Percentiles rank a stretch among this genome's conserved stretches.
These are phyloP conservation scores for Fraxinus dipetala DNA, from an alignment of 305 asterid genomes.

Conservation along the genomic window DNA sequence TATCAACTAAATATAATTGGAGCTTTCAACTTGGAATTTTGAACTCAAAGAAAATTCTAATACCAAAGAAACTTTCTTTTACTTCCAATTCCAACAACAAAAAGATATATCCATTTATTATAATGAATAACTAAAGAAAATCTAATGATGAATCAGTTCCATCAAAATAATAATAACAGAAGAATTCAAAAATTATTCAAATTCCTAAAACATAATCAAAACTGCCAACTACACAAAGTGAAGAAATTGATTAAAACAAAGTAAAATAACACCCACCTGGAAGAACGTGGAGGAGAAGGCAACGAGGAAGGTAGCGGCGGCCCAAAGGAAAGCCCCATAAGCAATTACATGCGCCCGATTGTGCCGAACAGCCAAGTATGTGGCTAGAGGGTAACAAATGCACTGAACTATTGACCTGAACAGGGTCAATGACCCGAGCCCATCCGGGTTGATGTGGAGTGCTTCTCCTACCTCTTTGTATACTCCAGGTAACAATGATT, in stretches of 20 bases:
- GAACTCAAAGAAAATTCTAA: background rate
- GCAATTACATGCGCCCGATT: conserved; percentile 71
- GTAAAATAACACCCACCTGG: conserved; percentile 38
- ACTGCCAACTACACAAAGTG: background rate
- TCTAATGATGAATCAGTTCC: background rate
- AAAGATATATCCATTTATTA: background rate
- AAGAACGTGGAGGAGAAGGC: conserved; percentile 63
- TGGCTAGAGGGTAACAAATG: conserved; percentile 63
- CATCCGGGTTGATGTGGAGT: conserved; percentile 63
- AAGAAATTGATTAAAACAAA: background rate
- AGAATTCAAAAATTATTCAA: conserved; percentile 9
- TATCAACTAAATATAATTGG: background rate
- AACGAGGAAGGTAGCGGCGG: conserved; percentile 78
- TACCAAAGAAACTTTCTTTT: background rate
- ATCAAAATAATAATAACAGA: background rate
- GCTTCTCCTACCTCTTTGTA: conserved; percentile 80
- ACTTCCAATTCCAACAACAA: background rate
- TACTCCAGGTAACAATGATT: conserved; percentile 73
- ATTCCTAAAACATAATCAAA: background rate
- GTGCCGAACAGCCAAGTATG: conserved; percentile 63
- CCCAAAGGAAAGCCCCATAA: conserved; percentile 73
- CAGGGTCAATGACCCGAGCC: conserved; percentile 69
- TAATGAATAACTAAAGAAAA: background rate
- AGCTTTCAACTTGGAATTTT: background rate
- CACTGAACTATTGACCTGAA: conserved; percentile 76